Evolutionary conservation across 371 early-diverging fungal genomes (phyloP).

Genomic region (Smittium mucronatum): DNA sequence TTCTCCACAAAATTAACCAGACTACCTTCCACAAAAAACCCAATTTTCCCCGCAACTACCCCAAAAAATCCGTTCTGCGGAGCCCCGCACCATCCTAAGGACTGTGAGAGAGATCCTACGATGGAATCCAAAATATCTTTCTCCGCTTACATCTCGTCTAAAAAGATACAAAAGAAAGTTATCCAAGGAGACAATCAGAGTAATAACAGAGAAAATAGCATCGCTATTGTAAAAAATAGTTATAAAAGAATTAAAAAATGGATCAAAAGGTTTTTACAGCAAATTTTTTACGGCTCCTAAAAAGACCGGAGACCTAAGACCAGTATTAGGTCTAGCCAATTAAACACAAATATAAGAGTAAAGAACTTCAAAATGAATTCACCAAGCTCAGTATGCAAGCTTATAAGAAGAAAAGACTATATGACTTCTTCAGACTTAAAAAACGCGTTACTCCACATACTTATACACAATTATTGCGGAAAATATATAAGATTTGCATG

Average conservation of each 20-base stretch:
- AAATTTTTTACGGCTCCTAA: not conserved
- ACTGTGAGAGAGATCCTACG: too few species aligned
- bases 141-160: not conserved
- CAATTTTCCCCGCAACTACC: too few species aligned
- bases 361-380: not conserved
- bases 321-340: not conserved
- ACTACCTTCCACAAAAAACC: too few species aligned
- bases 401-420: not conserved
- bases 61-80: too few species aligned
- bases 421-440: slow-evolving; percentile 21
- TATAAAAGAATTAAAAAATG: not conserved
- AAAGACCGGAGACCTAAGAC: not conserved
- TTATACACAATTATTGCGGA: slow-evolving; percentile 19
- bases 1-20: too few species aligned
- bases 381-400: not conserved
- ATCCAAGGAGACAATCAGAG: not conserved
- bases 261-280: not conserved
- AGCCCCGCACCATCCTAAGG: too few species aligned
- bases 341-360: not conserved
- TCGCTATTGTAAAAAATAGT: not conserved
- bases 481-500: slow-evolving; percentile 34
- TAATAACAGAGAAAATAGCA: not conserved
- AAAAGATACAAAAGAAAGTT: not conserved
- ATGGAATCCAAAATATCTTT: not conserved
- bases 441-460: slow-evolving; percentile 32